These are phyloP conservation scores for Diaporthe longicolla DNA, from an alignment of 2,329 filamentous ascomycete genomes.

Conservation along the genomic window DNA sequence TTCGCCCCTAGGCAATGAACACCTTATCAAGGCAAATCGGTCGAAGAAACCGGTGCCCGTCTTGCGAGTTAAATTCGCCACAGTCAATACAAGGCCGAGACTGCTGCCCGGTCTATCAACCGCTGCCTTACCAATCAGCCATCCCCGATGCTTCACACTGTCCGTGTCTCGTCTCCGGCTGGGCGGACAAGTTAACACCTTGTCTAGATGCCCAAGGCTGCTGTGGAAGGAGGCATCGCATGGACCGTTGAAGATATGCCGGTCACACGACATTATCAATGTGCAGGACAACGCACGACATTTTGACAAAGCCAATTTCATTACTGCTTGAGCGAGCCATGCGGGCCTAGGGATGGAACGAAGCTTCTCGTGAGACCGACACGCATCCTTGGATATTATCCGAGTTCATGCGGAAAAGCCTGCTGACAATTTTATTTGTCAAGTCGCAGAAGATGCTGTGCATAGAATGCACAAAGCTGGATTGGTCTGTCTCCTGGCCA, in stretches of 20 bases:
- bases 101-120: neutral
- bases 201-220: conserved; percentile 21
- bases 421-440: conserved; percentile 25
- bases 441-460: conserved; percentile 8
- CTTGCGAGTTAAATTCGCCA: neutral
- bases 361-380: neutral
- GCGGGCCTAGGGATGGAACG: neutral
- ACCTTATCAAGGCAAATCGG: conserved; percentile 42
- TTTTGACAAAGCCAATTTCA: conserved; percentile 3
- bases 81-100: neutral
- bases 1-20: conserved; percentile 66
- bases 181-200: conserved; percentile 26
- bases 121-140: neutral
- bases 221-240: conserved; percentile 24
- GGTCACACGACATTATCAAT: conserved; percentile 35
- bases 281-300: conserved; percentile 6
- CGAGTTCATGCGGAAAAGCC: conserved; percentile 12
- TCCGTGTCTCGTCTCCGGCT: neutral
- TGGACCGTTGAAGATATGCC: conserved; percentile 19
- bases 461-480: neutral
- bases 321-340: neutral
- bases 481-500: neutral
- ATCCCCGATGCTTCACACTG: neutral
- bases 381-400: neutral
- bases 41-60: neutral